Evolutionary conservation across 306 rosid species (phyloP).

Genomic region (Begonia fuchsioides): DNA sequence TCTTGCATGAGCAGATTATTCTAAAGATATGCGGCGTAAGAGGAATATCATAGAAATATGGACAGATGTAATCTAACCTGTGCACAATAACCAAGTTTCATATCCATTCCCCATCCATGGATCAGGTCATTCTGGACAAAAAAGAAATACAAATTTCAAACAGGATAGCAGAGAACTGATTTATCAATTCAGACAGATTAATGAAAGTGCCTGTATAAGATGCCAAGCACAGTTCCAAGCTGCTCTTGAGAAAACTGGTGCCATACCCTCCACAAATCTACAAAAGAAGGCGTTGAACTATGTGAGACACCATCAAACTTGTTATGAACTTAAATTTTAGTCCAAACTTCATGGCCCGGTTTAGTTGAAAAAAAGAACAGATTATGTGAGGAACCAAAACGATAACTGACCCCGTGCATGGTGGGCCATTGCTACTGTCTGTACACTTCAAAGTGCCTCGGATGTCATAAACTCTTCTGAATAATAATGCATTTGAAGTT

Average conservation of each 20-base stretch:
- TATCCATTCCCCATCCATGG: slow-evolving; percentile 99
- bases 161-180: too few species aligned
- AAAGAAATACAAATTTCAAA: not conserved
- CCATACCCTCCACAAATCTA: slow-evolving; percentile 99
- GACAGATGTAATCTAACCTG: slow-evolving; percentile 40
- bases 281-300: not conserved
- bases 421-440: slow-evolving; percentile 83
- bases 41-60: too few species aligned
- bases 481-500: slow-evolving; percentile 7
- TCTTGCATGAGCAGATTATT: too few species aligned
- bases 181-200: not conserved
- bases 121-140: slow-evolving; percentile 87
- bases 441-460: slow-evolving; percentile 83
- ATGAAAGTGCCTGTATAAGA: slow-evolving; percentile 69
- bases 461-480: slow-evolving; percentile 81
- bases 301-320: too few species aligned
- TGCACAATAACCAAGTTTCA: slow-evolving; percentile 96
- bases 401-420: slow-evolving; percentile 81
- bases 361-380: not conserved
- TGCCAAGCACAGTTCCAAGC: slow-evolving; percentile 98
- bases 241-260: slow-evolving; percentile 85
- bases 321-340: not conserved
- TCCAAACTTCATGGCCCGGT: too few species aligned
- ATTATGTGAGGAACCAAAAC: not conserved
- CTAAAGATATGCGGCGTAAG: too few species aligned